Base-by-base conservation (phyloP, 1,284 basidiomycete species). In the Apiotrichum porosum region DNA sequence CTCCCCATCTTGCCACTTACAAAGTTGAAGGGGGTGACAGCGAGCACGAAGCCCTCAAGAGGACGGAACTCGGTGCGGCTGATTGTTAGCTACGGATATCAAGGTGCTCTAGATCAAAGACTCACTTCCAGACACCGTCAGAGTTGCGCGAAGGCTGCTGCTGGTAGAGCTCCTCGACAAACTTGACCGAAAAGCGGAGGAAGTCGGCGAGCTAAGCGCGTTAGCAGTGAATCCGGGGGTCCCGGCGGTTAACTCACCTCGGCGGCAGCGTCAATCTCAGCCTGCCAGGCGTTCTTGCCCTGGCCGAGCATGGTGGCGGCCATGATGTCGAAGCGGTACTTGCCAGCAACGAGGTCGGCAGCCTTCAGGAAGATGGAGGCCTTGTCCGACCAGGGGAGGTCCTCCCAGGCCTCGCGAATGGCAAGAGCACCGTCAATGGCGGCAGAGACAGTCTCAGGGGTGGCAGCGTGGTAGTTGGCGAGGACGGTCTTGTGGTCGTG, bases 271-370 rank as follows among this genome's bases (percentile, higher is more conserved):
- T 99, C 94, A 57, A 99, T 98, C 79, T 99, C 94, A 19, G 94
- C 95, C 76, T 99, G 94, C 94, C 94, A 98, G 12, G 82, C 85
- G 71, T 97, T 99, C 82, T 99, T 99, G 44, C 95, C 94, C 77
- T 99, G 94, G 13, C 94, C 94, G 37, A 99, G 80, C 78, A 98
- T 97, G 39, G 94, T 97, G 26, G 94, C 92, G 26, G 95, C 95
- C 77, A 97, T 82, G 45, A 99, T 79, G 76, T 87, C 85, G 78
- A 89, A 92, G 64, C 93, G 80, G 74, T 95, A 97, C 80, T 97
- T 97, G 54, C 85, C 85, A 61, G 88, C 84, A 52, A 93, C 82
- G 48, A 98, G 82, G 71, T 98, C 94, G 30, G 92, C 92, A 3
- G 92, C 91, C 74, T 95, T 95, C 62, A 99, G 80, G 79, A 97